Conservation (phyloP, 2,329 filamentous ascomycete species). For the Aspergillus sp. region DNA sequence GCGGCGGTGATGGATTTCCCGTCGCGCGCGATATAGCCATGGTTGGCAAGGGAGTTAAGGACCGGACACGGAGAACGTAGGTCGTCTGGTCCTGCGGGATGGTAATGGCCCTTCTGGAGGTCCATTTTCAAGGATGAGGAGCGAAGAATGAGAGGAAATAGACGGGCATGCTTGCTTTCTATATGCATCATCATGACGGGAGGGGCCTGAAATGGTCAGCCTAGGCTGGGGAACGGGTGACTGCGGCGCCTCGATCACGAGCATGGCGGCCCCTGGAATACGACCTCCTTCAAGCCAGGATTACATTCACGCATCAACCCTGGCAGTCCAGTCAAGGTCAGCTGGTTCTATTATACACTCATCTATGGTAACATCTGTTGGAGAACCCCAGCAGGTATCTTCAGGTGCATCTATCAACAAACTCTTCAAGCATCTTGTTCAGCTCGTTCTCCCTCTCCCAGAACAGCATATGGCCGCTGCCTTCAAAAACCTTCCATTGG, state of each 20-base stretch:
- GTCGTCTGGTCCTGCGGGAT: slow-evolving; percentile 7
- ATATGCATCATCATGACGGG: not conserved
- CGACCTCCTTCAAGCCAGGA: not conserved
- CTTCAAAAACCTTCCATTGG: slow-evolving; percentile 62
- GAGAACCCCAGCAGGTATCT: not conserved
- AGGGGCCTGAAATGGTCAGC: not conserved
- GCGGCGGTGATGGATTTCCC: slow-evolving; percentile 18
- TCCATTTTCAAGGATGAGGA: not conserved
- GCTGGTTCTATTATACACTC: not conserved
- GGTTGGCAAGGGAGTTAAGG: slow-evolving; percentile 22
- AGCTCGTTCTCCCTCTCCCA: slow-evolving; percentile 72
- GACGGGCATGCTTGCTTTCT: not conserved
- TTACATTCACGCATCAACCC: not conserved
- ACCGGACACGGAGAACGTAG: slow-evolving; percentile 19
- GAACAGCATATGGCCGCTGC: slow-evolving; percentile 72
- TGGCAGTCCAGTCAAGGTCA: not conserved
- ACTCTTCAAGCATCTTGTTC: slow-evolving; percentile 62
- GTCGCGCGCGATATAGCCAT: slow-evolving; percentile 17
- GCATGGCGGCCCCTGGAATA: not conserved
- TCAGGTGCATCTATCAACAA: slow-evolving; percentile 47
- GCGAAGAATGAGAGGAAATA: too few species aligned
- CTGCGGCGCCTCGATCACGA: slow-evolving; percentile 2
- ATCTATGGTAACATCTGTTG: not conserved
- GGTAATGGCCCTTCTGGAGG: slow-evolving; percentile 9
- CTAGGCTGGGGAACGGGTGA: not conserved